phyloP scores from a whole-genome alignment of 2,329 filamentous ascomycete genomes.

The Coleophoma eucalyptorum region DNA sequence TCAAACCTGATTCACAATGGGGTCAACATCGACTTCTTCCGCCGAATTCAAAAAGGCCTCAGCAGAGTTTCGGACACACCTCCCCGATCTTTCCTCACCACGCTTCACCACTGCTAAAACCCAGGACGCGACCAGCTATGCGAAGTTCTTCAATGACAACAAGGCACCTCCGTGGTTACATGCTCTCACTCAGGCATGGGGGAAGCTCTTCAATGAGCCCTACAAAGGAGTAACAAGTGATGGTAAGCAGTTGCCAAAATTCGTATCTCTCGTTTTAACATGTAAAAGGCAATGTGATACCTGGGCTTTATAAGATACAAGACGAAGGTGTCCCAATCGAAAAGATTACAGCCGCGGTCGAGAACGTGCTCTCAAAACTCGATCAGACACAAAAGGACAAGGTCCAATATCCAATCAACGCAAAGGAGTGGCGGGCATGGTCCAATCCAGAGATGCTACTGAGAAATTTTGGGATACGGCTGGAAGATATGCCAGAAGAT shows the following conservation, averaged over 20 bases:
- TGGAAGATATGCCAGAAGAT: conserved; percentile 6
- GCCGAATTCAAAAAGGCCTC: conserved; percentile 14
- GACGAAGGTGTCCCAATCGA: conserved; percentile 11
- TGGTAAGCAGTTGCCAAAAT: conserved; percentile 28
- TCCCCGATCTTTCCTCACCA: conserved; percentile 57
- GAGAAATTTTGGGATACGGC: conserved; percentile 5
- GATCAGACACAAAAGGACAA: conserved; percentile 3
- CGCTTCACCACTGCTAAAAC: conserved; percentile 61
- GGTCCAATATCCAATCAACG: conserved; percentile 58
- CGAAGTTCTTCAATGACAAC: conserved; percentile 53
- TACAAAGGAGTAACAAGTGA: conserved; percentile 12
- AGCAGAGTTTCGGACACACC: conserved; percentile 47
- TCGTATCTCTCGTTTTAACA: conserved; percentile 57
- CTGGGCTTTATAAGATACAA: conserved; percentile 6
- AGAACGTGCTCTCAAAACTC: conserved; percentile 5
- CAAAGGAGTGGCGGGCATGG: conserved; percentile 21
- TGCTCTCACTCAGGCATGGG: conserved; percentile 62
- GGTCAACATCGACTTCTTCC: not conserved
- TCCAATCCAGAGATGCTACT: conserved; percentile 13
- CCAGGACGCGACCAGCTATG: conserved; percentile 61
- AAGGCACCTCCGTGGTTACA: conserved; percentile 64
- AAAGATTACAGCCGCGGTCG: conserved; percentile 45
- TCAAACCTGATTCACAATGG: no score
- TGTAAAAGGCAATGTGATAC: conserved; percentile 30
- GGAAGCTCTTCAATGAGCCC: conserved; percentile 52